Evolutionary conservation across 2,329 filamentous ascomycete species (phyloP).

Genomic region (Microdochium bolleyi): DNA sequence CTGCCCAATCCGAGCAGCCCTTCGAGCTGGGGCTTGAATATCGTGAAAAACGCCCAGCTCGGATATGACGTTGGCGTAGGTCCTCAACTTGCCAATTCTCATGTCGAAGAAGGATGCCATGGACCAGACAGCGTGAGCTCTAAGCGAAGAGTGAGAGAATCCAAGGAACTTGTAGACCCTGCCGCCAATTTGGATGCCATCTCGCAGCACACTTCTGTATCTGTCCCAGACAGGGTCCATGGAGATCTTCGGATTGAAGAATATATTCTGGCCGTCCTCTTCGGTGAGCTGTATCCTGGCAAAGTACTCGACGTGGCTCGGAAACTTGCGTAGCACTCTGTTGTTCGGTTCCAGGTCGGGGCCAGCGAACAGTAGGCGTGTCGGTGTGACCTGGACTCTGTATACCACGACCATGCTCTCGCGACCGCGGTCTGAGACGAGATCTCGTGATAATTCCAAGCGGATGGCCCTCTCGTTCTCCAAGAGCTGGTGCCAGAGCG

Average conservation of each 20-base stretch:
- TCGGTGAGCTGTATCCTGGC: constrained; percentile 66
- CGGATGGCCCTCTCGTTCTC: constrained; percentile 30
- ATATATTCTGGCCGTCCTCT: constrained; percentile 60
- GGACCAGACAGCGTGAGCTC: constrained; percentile 64
- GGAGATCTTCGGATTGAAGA: constrained; percentile 43
- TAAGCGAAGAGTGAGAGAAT: constrained; percentile 72
- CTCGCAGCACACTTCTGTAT: constrained; percentile 51
- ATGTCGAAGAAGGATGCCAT: constrained; percentile 36
- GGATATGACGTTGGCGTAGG: constrained; percentile 33
- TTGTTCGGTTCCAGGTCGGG: constrained; percentile 63
- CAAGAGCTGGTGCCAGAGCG: constrained; percentile 24
- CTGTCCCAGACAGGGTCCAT: constrained; percentile 45
- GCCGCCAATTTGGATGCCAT: constrained; percentile 57
- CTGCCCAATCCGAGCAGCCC: constrained; percentile 53
- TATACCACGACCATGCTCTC: constrained; percentile 42
- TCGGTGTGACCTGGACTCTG: constrained; percentile 51
- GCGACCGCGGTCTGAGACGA: constrained; percentile 17
- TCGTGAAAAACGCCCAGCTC: constrained; percentile 40
- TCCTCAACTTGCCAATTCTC: constrained; percentile 17
- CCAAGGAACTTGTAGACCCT: constrained; percentile 60
- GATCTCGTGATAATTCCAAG: constrained; percentile 11
- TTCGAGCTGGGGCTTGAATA: constrained; percentile 45
- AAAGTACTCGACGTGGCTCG: constrained; percentile 52
- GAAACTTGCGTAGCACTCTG: constrained; percentile 60
- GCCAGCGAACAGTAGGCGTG: constrained; percentile 46